Base-by-base conservation (phyloP, 1,139 yeast genomes). In the Taphrina pruni region DNA sequence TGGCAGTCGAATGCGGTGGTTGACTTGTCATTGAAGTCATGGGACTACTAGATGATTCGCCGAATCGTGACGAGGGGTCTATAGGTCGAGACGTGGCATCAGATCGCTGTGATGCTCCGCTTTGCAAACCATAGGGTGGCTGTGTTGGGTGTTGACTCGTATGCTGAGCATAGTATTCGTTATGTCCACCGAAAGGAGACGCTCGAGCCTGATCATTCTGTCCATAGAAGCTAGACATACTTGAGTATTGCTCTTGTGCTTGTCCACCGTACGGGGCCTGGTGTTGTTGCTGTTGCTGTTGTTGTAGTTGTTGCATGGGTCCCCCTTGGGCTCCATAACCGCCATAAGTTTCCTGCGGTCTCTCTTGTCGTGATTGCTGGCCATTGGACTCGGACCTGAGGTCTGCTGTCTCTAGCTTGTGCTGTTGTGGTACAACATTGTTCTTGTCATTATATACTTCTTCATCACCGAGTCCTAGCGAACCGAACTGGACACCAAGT, bases 211-310 rank as follows among this genome's bases (percentile, higher is more conserved):
- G 55, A 14, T 64, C 67, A 35, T 55, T 48, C 14, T 57, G 61
- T 7, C 67, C 67, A 58, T 64, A 64, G 43, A 55, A 64, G 56
- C 39, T 64, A 26, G 66, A 51, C 66, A 62, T 62, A 45, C 60
- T 43, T 12, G 56, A 38, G 39, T 64, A 64, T 14, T 64, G 67
- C 3, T 56, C 67, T 20, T 54, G 67, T 14, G 52, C 39, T 17
- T 64, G 67, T n/a, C 61, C 67, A 9, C 41, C 60, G 26, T 38
- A 46, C 9, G 60, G 46, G n/a, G 50, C 35, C 26, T 46, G 51
- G 9, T 41, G 50, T 12, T 41, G 62, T 36, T 51, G 56, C 17
- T 54, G 58, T 6, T 20, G 41, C 2, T 50, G 54, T 21, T 50
- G 54, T 11, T 58, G 62, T 8, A 32, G 67, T 38, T 64, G 67